Percentiles rank a stretch among this genome's conserved stretches.
Conservation (phyloP, 345 rosid genomes). For the Gossypium thurberi region DNA sequence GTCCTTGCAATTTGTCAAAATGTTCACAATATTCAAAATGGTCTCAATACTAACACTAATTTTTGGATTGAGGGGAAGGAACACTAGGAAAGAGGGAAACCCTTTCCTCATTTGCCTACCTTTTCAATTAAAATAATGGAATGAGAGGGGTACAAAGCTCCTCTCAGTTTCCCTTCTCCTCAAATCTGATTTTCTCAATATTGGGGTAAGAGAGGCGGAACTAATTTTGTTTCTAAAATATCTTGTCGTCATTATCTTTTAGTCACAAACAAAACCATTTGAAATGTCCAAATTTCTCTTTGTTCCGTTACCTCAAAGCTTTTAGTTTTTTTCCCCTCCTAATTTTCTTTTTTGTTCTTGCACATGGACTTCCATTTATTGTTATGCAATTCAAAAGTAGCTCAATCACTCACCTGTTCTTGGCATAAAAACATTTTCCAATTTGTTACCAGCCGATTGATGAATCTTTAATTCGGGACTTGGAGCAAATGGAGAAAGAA, state of each 20-base stretch:
- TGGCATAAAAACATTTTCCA: slow-evolving; percentile 21
- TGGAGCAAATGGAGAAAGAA: slow-evolving; percentile 90
- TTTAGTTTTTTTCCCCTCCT: neutral
- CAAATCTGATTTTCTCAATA: neutral
- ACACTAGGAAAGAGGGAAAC: neutral
- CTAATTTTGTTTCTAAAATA: neutral
- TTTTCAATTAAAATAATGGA: neutral
- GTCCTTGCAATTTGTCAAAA: neutral
- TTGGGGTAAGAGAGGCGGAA: neutral
- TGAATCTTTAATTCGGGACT: slow-evolving; percentile 48
- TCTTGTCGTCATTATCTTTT: neutral
- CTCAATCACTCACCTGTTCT: neutral
- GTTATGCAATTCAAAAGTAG: slow-evolving; percentile 2
- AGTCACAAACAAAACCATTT: too few relatives aligned
- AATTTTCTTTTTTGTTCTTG: neutral
- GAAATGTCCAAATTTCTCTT: neutral
- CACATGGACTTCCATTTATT: neutral
- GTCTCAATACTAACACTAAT: neutral
- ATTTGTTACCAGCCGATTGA: slow-evolving; percentile 52
- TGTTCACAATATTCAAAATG: neutral
- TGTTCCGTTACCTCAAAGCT: neutral
- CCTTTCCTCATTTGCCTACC: neutral
- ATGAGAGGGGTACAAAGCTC: neutral
- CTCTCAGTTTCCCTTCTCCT: neutral
- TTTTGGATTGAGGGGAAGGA: neutral